phyloP scores from a whole-genome alignment of 495 filamentous ascomycete species.

The Penicillium canariense region DNA sequence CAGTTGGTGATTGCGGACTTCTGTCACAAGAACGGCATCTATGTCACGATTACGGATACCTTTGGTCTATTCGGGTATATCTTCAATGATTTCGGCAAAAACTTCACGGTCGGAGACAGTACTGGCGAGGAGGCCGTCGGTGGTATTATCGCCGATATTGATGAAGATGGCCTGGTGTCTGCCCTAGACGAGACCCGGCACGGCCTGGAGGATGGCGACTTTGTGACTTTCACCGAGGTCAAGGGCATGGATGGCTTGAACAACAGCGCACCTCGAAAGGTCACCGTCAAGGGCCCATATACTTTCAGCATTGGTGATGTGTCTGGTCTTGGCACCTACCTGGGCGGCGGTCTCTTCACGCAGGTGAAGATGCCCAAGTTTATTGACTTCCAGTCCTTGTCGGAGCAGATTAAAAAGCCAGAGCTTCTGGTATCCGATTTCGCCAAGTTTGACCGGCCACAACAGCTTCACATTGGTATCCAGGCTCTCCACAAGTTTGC shows the following conservation, averaged over 20 bases:
- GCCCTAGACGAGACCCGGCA: constrained; percentile 94
- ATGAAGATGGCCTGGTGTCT: constrained; percentile 85
- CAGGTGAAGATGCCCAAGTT: constrained; percentile 99
- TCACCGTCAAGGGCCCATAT: constrained; percentile 93
- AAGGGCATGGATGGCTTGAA: constrained; percentile 92
- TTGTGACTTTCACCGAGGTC: constrained; percentile 89
- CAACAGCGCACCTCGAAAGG: constrained; percentile 73
- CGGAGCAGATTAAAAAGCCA: constrained; percentile 74
- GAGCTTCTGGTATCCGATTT: constrained; percentile 91
- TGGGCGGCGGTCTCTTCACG: constrained; percentile 81
- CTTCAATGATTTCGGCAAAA: constrained; percentile 96
- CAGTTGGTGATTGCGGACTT: constrained; percentile 85
- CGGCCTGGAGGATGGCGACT: constrained; percentile 94
- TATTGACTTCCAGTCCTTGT: constrained; percentile 81
- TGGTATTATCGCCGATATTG: constrained; percentile 89
- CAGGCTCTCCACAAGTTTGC: constrained; percentile 87
- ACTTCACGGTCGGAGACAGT: constrained; percentile 84
- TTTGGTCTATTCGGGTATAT: constrained; percentile 93
- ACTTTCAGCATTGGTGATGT: constrained; percentile 97
- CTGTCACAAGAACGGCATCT: constrained; percentile 89
- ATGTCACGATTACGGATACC: constrained; percentile 80
- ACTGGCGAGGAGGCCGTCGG: constrained; percentile 85
- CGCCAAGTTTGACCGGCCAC: constrained; percentile 93
- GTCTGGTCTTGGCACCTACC: constrained; percentile 77
- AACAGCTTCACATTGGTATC: constrained; percentile 87